Base-by-base conservation (phyloP, 2,329 filamentous ascomycete genomes). In the Plectosphaerella sp. region DNA sequence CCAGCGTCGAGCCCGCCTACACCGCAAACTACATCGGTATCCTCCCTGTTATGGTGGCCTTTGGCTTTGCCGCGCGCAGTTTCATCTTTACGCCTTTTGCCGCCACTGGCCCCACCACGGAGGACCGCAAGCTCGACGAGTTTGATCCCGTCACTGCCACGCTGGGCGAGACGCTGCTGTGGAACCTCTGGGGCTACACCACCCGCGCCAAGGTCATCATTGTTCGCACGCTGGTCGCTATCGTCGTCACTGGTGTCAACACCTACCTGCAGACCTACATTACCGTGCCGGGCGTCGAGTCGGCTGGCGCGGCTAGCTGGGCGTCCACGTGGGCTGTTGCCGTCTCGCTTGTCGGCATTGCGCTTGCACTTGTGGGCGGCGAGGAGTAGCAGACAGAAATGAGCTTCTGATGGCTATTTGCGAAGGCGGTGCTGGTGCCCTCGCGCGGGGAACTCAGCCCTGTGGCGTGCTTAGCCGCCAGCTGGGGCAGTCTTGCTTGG, bases 1-100 rank as follows among this genome's bases (percentile, higher is more conserved):
- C 80, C 7, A 87, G 84, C 28, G 75, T 97, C 47, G 79, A 82
- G 56, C 76, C 80, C 12, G 88, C 85, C 3, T 84, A 93, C 65
- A 73, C 79, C 20, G 80, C 86, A 11, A 80, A 80, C 2, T 81
- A 83, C 37, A 67, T 79, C 41, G 76, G 79, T 9, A 76, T 89
- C 47, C 69, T 91, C 4, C 84, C 86, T 1, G 77, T 78, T 43
- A 75, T 76, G 7, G 57, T 80, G 4, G 61, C 76, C 3, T 76
- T 89, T 16, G 92, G 91, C 3, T 74, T 83, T 55, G 88, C 89
- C 1, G 84, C 87, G 5, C 84, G 84, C 55, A 79, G 81, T 45
- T 93, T 95, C 66, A 82, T 97, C 59, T 95, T 96, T 67, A 81
- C 83, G 39, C 84, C 87, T 2, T 79, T 83, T 20, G 79, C 82